Base-by-base conservation (phyloP, 78 protist species). In the Emiliania huxleyi region DNA sequence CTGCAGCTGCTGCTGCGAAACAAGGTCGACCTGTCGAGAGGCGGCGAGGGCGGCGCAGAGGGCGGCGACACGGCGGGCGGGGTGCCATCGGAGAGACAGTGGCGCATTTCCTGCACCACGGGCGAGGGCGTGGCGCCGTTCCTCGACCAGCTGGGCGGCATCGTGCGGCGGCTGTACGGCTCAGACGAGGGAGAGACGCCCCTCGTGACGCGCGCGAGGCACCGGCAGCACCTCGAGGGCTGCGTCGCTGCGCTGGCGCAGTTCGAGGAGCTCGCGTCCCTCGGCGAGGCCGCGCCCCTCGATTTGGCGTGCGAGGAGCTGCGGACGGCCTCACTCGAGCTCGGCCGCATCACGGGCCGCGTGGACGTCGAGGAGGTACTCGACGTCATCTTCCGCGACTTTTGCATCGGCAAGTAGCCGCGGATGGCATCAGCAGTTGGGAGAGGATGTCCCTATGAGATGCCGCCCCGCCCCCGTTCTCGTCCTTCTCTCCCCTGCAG, bases 371-470 rank as follows among this genome's bases (percentile, higher is more conserved):
- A 97, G 73, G 96, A 96, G 38, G 19, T 97, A 49, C 95, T 97
- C 43, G 98, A 95, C 90, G 92, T 96, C 21, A 90, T 97, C 85
- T 97, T 97, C 62, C 79, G 92, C 46, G 98, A 97, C 93, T 97
- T 97, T 93, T 97, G 98, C 93, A 97, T 97, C 69, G 98, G 98
- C 42, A 97, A 97, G 93, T 97, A 87, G 43, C n/a, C n/a, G n/a
- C n/a, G n/a, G n/a, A n/a, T n/a, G n/a, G n/a, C n/a, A n/a, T n/a
- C n/a, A n/a, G n/a, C n/a, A n/a, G n/a, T n/a, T n/a, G n/a, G n/a
- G n/a, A n/a, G n/a, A n/a, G n/a, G n/a, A n/a, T n/a, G n/a, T n/a
- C n/a, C n/a, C n/a, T n/a, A n/a, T n/a, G n/a, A n/a, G n/a, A n/a
- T n/a, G n/a, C n/a, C n/a, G n/a, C n/a, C n/a, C n/a, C n/a, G n/a